phyloP scores from a whole-genome alignment of 2,329 filamentous ascomycete species.

The Huntiella savannae region DNA sequence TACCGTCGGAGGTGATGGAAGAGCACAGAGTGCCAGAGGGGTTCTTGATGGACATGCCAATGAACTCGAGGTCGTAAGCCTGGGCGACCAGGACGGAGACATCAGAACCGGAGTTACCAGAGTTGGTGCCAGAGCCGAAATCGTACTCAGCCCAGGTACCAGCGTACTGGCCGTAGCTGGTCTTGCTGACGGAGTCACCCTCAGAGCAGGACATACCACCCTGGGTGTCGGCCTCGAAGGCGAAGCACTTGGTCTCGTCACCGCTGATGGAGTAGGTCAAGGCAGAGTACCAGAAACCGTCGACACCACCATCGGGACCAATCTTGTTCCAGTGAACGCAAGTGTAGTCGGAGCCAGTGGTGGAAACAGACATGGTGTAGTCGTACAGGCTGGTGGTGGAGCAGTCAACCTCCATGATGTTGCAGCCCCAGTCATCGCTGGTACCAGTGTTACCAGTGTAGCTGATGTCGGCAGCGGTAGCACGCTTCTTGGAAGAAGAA shows the following conservation, averaged over 20 bases:
- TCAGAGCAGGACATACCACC: slow-evolving; percentile 27
- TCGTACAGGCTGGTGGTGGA: slow-evolving; percentile 22
- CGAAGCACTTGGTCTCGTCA: slow-evolving; percentile 22
- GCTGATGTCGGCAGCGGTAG: slow-evolving; percentile 26
- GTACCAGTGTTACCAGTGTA: slow-evolving; percentile 29
- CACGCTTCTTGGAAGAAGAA: slow-evolving; percentile 24
- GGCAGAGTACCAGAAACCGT: slow-evolving; percentile 29
- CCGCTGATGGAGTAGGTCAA: slow-evolving; percentile 23
- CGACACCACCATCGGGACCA: slow-evolving; percentile 23
- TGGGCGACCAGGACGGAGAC: slow-evolving; percentile 29
- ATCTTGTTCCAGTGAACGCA: slow-evolving; percentile 36
- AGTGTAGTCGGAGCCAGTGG: slow-evolving; percentile 19
- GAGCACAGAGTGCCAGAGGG: slow-evolving; percentile 23
- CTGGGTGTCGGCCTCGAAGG: slow-evolving; percentile 28
- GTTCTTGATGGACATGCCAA: slow-evolving; percentile 22
- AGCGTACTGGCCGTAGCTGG: slow-evolving; percentile 22
- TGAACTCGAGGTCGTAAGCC: slow-evolving; percentile 14
- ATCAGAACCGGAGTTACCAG: slow-evolving; percentile 31
- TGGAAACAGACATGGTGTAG: slow-evolving; percentile 25
- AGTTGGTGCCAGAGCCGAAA: slow-evolving; percentile 26
- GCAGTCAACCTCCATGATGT: slow-evolving; percentile 27
- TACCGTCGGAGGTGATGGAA: slow-evolving; percentile 20
- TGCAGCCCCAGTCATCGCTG: slow-evolving; percentile 28
- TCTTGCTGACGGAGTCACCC: slow-evolving; percentile 18
- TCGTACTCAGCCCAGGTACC: slow-evolving; percentile 33